Base-by-base conservation (phyloP, 768 basidiomycete species). In the Termitomyces sp. region DNA sequence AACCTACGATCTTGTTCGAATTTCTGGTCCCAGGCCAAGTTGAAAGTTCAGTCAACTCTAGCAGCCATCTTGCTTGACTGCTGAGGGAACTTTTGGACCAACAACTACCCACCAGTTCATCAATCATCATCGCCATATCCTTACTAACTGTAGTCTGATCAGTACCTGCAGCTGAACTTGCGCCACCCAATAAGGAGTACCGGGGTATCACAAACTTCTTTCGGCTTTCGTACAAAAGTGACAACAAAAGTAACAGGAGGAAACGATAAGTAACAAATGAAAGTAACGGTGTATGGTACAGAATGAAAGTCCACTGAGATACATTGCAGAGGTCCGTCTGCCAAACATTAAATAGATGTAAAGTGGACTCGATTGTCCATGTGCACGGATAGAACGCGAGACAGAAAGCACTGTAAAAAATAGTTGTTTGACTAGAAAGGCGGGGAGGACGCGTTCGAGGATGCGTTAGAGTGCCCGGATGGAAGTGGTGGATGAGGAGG, bases 401-500 rank as follows among this genome's bases (percentile, higher is more conserved):
- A 51, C 16, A 8, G 18, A 4, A 36, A 26, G 22, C 8, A 12
- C 26, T 16, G 0, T n/a, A 48, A 33, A 13, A 45, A 12, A 13
- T 45, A 4, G n/a, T 45, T 0, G 20, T 14, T 33, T 5, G 39
- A 20, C 36, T 58, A 53, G 16, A n/a, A 18, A 40, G 52, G 52
- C 16, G 33, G 45, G 10, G n/a, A 4, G 1, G 52, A 30, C 26
- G 34, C 20, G 12, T 32, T 32, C 5, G n/a, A 4, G 1, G 52
- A 30, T 20, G 34, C 20, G 12, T 32, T 32, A 1, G 44, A 44
- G 37, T 26, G 33, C 24, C 45, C n/a, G 46, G 53, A 43, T 32
- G 76, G 76, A 12, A 79, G 67, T 6, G 76, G 73, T 5, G 79
- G 74, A 27, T 79, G 79, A 2, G 76, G 72, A n/a, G 76, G 76